phyloP scores from a whole-genome alignment of 305 asterid species.

The Plantago coronopus region DNA sequence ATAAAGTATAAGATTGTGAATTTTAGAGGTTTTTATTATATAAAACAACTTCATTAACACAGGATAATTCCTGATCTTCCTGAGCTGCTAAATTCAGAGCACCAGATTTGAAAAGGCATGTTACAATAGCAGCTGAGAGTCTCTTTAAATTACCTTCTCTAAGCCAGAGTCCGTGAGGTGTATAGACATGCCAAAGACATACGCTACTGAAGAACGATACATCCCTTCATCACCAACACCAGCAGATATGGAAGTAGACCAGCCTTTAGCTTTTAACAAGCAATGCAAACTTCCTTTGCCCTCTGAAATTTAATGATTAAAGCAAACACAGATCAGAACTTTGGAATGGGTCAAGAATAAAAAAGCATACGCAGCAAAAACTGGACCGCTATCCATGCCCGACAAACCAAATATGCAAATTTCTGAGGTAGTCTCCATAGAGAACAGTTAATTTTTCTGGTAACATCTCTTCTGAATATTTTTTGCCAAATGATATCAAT shows the following conservation, averaged over 20 bases:
- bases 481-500: neutral
- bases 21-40: too few relatives aligned
- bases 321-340: slow-evolving; percentile 16
- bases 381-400: neutral
- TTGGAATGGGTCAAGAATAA: slow-evolving; percentile 14
- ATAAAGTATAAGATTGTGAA: too few relatives aligned
- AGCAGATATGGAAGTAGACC: slow-evolving; percentile 86
- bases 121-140: neutral
- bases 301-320: slow-evolving; percentile 56
- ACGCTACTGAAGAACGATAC: slow-evolving; percentile 73
- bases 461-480: slow-evolving; percentile 3
- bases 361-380: slow-evolving; percentile 12
- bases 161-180: slow-evolving; percentile 89
- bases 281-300: slow-evolving; percentile 90
- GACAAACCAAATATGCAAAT: neutral
- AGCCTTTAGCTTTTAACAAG: slow-evolving; percentile 80
- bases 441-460: neutral
- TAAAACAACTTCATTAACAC: too few relatives aligned
- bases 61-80: neutral
- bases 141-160: slow-evolving; percentile 54
- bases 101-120: slow-evolving; percentile 2
- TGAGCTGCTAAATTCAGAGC: slow-evolving; percentile 4
- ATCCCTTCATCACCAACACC: slow-evolving; percentile 96
- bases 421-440: slow-evolving; percentile 3
- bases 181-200: slow-evolving; percentile 85